Conservation (phyloP, 1,139 yeast species). For the Geotrichum aggregatum region DNA sequence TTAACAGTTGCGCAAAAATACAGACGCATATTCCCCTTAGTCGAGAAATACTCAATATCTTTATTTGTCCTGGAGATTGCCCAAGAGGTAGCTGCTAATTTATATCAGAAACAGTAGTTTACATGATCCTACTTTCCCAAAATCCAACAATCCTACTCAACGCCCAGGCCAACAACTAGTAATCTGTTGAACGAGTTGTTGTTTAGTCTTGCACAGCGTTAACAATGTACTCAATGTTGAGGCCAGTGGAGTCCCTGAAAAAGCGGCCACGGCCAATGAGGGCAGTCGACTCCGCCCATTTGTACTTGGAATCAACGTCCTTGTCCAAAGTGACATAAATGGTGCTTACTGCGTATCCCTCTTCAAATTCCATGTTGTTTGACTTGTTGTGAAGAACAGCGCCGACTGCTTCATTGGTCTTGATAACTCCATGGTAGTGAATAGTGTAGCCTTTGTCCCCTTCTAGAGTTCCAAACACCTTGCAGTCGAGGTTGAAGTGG, state of each 20-base stretch:
- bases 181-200: neutral
- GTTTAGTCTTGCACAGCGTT: slow-evolving; percentile 24
- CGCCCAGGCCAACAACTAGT: no score
- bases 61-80: no score
- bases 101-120: no score
- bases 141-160: no score
- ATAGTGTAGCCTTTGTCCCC: slow-evolving; percentile 39
- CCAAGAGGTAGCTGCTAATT: no score
- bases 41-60: no score
- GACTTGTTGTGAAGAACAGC: slow-evolving; percentile 40
- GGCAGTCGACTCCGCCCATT: slow-evolving; percentile 48
- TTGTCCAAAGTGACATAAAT: slow-evolving; percentile 46
- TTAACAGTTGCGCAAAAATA: no score
- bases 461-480: slow-evolving; percentile 43
- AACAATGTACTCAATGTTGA: slow-evolving; percentile 51
- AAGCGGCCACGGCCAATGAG: slow-evolving; percentile 55
- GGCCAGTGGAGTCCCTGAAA: slow-evolving; percentile 44
- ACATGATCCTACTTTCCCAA: no score
- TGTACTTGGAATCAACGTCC: slow-evolving; percentile 42
- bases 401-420: slow-evolving; percentile 38
- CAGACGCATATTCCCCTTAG: no score
- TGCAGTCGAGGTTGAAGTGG: slow-evolving; percentile 45
- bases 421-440: slow-evolving; percentile 47
- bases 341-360: slow-evolving; percentile 47
- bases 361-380: slow-evolving; percentile 40